Percentiles rank a stretch among this genome's conserved stretches.
Evolutionary conservation across 1,284 basidiomycete genomes (phyloP).

Genomic region (Fomes fomentarius): DNA sequence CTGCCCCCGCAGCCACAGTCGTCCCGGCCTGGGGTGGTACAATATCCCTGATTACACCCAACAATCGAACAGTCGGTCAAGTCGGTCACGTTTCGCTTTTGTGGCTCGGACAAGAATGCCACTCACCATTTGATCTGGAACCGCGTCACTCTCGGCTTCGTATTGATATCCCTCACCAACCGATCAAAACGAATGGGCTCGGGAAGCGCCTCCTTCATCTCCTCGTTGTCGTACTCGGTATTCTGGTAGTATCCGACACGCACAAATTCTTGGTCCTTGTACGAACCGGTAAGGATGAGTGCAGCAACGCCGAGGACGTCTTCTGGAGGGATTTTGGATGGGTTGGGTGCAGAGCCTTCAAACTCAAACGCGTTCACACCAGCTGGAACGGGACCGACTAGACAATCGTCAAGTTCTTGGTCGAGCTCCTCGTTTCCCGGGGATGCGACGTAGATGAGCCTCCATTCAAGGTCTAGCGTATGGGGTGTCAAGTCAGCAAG

Average conservation of each 20-base stretch:
- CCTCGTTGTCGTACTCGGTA: slow-evolving; percentile 96
- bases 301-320: slow-evolving; percentile 92
- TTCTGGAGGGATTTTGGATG: slow-evolving; percentile 76
- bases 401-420: slow-evolving; percentile 94
- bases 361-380: slow-evolving; percentile 99
- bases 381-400: slow-evolving; percentile 94
- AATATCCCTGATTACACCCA: slow-evolving; percentile 60
- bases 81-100: too few relatives aligned
- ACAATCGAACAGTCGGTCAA: not conserved
- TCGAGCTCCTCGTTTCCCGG: slow-evolving; percentile 91
- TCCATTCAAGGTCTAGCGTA: slow-evolving; percentile 91
- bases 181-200: slow-evolving; percentile 75
- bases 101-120: not conserved
- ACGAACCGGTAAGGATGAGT: slow-evolving; percentile 88
- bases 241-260: slow-evolving; percentile 99
- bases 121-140: slow-evolving; percentile 86
- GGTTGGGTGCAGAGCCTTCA: slow-evolving; percentile 75
- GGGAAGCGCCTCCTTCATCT: slow-evolving; percentile 80
- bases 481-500: not conserved
- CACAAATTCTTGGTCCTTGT: slow-evolving; percentile 96
- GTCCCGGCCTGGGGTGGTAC: slow-evolving; percentile 52
- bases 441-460: slow-evolving; percentile 95
- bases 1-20: slow-evolving; percentile 59
- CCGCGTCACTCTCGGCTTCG: slow-evolving; percentile 93
- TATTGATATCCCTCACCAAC: slow-evolving; percentile 86